A percentile compares a stretch with the other conserved stretches of the same genome.
phyloP scores from a whole-genome alignment of 1,139 yeast genomes.

The Yamadazyma taylorii region DNA sequence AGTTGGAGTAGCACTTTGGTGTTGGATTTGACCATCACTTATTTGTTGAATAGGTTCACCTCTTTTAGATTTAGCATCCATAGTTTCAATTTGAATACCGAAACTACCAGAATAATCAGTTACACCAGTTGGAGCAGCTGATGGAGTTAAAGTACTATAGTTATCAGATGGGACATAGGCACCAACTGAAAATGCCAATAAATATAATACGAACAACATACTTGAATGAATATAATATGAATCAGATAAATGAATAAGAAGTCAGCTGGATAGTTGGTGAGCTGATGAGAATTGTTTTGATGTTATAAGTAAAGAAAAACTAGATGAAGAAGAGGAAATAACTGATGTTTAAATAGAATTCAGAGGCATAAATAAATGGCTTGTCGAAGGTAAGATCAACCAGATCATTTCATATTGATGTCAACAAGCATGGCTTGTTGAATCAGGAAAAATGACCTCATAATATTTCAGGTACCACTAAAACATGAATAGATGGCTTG shows the following conservation, averaged over 20 bases:
- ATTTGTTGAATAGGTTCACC: slow-evolving; percentile 30
- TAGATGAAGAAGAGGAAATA: background rate
- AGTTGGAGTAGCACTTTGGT: slow-evolving; percentile 19
- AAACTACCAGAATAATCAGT: slow-evolving; percentile 62
- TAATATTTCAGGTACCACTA: too few relatives aligned
- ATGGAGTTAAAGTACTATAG: slow-evolving; percentile 72
- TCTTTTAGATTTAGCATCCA: slow-evolving; percentile 23
- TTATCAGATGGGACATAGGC: slow-evolving; percentile 71
- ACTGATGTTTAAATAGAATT: background rate
- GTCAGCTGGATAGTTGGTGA: background rate
- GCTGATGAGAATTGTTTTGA: background rate
- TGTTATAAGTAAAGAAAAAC: background rate
- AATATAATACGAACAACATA: slow-evolving; percentile 10
- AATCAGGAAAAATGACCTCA: too few relatives aligned
- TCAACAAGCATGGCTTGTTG: background rate
- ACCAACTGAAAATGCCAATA: slow-evolving; percentile 43
- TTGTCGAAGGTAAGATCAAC: background rate
- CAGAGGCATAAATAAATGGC: slow-evolving; percentile 1
- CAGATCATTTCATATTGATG: background rate
- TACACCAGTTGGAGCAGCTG: slow-evolving; percentile 50
- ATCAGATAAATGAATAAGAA: background rate
- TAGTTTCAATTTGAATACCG: slow-evolving; percentile 69
- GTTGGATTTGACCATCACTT: slow-evolving; percentile 42
- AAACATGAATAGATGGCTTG: slow-evolving; percentile 7
- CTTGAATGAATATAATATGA: background rate